Evolutionary conservation across 2,329 filamentous ascomycete genomes (phyloP).

Genomic region (Fusarium cicatricum): DNA sequence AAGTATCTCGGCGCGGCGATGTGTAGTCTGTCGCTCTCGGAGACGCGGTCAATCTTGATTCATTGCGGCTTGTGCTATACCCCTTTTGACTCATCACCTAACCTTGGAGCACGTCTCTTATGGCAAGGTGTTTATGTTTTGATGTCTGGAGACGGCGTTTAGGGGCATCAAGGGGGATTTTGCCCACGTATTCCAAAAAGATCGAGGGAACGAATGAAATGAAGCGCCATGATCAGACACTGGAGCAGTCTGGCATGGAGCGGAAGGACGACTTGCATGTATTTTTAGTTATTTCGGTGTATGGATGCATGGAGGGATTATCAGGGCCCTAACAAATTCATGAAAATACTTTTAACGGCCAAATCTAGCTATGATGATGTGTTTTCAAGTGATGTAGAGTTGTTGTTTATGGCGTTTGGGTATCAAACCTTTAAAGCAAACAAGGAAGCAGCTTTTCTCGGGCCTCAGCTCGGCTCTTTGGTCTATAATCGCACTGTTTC

Average conservation of each 20-base stretch:
- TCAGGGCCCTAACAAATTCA: conserved; percentile 2
- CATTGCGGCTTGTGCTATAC: conserved; percentile 7
- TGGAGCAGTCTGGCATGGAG: conserved; percentile 1
- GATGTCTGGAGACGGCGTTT: conserved; percentile 25
- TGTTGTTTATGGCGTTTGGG: too few species aligned
- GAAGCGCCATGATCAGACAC: conserved; percentile 8
- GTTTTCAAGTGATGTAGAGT: too few species aligned
- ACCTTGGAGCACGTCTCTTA: neutral
- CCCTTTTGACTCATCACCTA: conserved; percentile 2
- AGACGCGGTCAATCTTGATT: neutral
- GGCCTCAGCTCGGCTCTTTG: too few species aligned
- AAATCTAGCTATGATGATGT: too few species aligned
- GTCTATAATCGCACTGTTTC: too few species aligned
- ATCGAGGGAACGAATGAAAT: conserved; percentile 1
- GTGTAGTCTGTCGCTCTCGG: conserved; percentile 1
- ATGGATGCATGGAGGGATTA: conserved; percentile 2
- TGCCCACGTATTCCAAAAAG: conserved; percentile 10
- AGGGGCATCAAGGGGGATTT: conserved; percentile 2
- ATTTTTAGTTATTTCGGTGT: conserved; percentile 12
- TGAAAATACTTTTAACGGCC: neutral
- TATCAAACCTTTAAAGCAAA: too few species aligned
- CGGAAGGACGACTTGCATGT: conserved; percentile 19
- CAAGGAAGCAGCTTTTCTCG: too few species aligned
- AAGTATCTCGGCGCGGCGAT: conserved; percentile 44
- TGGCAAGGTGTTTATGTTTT: conserved; percentile 2